A percentile compares a stretch with the other conserved stretches of the same genome.
phyloP scores from a whole-genome alignment of 177 flowering plant species.

The Telopea speciosissima region DNA sequence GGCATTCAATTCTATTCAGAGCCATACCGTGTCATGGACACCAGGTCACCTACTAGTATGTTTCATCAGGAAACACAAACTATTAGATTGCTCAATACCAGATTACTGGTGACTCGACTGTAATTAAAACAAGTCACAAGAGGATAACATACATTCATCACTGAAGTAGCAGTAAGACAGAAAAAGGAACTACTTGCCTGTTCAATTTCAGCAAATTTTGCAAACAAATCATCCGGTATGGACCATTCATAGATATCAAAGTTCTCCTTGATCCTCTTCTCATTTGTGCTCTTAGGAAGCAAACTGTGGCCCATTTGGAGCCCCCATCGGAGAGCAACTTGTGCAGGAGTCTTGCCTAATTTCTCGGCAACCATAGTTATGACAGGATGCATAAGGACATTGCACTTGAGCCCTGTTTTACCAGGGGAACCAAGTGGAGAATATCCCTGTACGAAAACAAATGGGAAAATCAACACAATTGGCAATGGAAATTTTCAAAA shows the following conservation, averaged over 20 bases:
- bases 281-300: slow-evolving; percentile 77
- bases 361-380: slow-evolving; percentile 55
- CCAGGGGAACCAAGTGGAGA: slow-evolving; percentile 88
- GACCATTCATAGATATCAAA: slow-evolving; percentile 74
- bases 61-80: too few species aligned
- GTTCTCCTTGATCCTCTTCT: slow-evolving; percentile 64
- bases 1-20: too few species aligned
- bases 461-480: background rate
- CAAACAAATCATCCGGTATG: slow-evolving; percentile 62
- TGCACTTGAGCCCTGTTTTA: slow-evolving; percentile 40
- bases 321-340: slow-evolving; percentile 89
- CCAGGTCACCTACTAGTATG: background rate
- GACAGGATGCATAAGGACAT: slow-evolving; percentile 61
- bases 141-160: background rate
- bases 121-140: background rate
- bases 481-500: background rate
- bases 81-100: background rate
- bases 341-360: slow-evolving; percentile 75
- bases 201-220: slow-evolving; percentile 55
- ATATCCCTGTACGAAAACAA: slow-evolving; percentile 51
- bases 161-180: background rate
- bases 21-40: too few species aligned
- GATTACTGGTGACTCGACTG: background rate
- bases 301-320: slow-evolving; percentile 90
- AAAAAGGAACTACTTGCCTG: slow-evolving; percentile 35